A percentile compares a stretch with the other conserved stretches of the same genome.
These are phyloP conservation scores for Ustulina deusta DNA, from an alignment of 2,329 filamentous ascomycete genomes.

Conservation along the genomic window DNA sequence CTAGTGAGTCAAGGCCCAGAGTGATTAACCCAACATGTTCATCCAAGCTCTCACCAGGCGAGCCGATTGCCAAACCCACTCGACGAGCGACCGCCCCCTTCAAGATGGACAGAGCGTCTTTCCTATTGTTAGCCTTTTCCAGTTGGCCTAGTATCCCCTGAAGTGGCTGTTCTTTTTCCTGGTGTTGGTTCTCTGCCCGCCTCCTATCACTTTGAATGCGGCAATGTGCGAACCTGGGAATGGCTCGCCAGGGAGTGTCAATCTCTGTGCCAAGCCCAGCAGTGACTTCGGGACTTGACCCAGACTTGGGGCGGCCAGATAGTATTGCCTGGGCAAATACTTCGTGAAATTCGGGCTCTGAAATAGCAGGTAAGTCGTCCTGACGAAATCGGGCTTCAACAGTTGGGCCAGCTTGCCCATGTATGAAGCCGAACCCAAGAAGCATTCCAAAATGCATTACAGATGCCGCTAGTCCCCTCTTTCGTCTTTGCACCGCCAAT, in stretches of 20 bases:
- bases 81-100: not conserved
- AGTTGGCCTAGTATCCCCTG: not conserved
- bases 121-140: not conserved
- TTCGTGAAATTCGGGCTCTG: constrained; percentile 27
- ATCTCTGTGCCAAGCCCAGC: constrained; percentile 23
- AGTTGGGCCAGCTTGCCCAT: not conserved
- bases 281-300: constrained; percentile 13
- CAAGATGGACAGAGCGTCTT: not conserved
- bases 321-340: constrained; percentile 29
- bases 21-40: not conserved
- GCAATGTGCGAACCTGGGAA: not conserved
- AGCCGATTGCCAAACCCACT: not conserved
- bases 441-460: constrained; percentile 14
- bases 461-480: constrained; percentile 8
- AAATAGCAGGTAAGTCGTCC: constrained; percentile 8
- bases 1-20: constrained; percentile 32
- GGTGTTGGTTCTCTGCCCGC: not conserved
- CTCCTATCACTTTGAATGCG: not conserved
- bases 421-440: constrained; percentile 13
- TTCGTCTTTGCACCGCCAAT: not conserved
- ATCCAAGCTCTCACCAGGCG: not conserved
- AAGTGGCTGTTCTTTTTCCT: not conserved
- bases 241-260: not conserved
- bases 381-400: constrained; percentile 6
- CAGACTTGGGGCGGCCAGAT: constrained; percentile 12